phyloP scores from a whole-genome alignment of 306 rosid species.

The Vachellia pachyceras region DNA sequence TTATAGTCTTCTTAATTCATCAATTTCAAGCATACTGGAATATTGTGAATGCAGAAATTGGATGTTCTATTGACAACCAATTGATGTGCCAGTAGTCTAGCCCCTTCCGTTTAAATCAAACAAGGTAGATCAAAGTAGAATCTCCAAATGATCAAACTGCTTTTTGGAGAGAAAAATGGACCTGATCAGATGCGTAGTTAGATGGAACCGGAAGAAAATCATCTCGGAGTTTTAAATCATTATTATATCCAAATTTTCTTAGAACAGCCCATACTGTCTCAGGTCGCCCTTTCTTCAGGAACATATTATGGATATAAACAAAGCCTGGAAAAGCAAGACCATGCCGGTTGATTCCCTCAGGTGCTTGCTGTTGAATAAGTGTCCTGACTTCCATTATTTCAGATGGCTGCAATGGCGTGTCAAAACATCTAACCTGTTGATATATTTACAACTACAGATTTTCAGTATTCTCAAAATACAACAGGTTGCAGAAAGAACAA shows the following conservation, averaged over 20 bases:
- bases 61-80: constrained; percentile 15
- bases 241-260: constrained; percentile 82
- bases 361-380: constrained; percentile 74
- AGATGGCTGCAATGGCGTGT: constrained; percentile 69
- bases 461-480: constrained; percentile 35
- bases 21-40: constrained; percentile 1
- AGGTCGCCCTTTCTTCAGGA: constrained; percentile 73
- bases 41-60: constrained; percentile 24
- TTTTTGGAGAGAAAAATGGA: constrained; percentile 24
- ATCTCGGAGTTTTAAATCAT: constrained; percentile 74
- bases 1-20: constrained; percentile 26
- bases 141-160: constrained; percentile 19
- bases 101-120: constrained; percentile 29
- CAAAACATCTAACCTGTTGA: constrained; percentile 78
- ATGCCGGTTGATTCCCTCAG: constrained; percentile 75
- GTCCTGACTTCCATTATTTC: constrained; percentile 72
- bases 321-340: constrained; percentile 92
- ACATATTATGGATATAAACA: constrained; percentile 70
- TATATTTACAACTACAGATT: constrained; percentile 35
- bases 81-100: constrained; percentile 21
- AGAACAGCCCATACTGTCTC: constrained; percentile 94
- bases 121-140: constrained; percentile 39
- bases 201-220: constrained; percentile 78
- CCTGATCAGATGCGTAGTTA: constrained; percentile 84
- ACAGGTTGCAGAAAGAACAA: neutral